Conservation (phyloP, 2,329 filamentous ascomycete species). For the Pseudopyricularia cyperi region DNA sequence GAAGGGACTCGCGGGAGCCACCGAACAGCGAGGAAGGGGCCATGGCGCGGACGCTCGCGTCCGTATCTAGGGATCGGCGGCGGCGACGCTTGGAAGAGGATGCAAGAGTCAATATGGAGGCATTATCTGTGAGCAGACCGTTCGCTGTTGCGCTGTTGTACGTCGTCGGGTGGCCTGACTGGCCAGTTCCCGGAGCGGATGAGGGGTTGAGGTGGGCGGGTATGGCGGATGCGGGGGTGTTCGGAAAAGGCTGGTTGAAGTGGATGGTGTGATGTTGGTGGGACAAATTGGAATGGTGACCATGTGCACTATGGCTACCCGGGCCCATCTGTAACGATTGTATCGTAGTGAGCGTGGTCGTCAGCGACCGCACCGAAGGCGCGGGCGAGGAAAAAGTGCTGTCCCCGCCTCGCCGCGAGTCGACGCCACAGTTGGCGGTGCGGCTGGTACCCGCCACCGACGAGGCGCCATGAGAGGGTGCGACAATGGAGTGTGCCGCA, state of each 20-base stretch:
- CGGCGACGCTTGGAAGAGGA: constrained; percentile 70
- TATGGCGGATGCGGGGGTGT: constrained; percentile 55
- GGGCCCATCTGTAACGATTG: constrained; percentile 51
- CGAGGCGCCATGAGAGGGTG: constrained; percentile 58
- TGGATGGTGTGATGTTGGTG: constrained; percentile 36
- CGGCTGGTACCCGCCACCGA: constrained; percentile 61
- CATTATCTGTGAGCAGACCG: constrained; percentile 71
- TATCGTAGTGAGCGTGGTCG: constrained; percentile 75
- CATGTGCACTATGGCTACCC: constrained; percentile 24
- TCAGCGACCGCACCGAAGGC: constrained; percentile 66
- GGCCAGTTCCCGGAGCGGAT: background rate
- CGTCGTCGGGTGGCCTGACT: constrained; percentile 35
- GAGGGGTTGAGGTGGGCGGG: constrained; percentile 52
- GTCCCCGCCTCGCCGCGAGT: constrained; percentile 56
- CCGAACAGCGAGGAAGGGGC: constrained; percentile 73
- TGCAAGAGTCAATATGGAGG: constrained; percentile 72
- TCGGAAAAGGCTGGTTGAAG: constrained; percentile 54
- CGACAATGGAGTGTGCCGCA: constrained; percentile 58
- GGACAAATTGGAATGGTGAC: constrained; percentile 13
- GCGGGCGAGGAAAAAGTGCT: constrained; percentile 75
- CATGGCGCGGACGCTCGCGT: constrained; percentile 74
- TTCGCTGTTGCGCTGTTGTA: constrained; percentile 72
- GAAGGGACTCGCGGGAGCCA: constrained; percentile 67
- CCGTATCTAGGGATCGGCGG: constrained; percentile 69
- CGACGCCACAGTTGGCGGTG: constrained; percentile 52